Evolutionary conservation across 2,329 filamentous ascomycete species (phyloP), one percentile per base, ranked within the genome.

Genomic region (Fusarium falciforme): DNA sequence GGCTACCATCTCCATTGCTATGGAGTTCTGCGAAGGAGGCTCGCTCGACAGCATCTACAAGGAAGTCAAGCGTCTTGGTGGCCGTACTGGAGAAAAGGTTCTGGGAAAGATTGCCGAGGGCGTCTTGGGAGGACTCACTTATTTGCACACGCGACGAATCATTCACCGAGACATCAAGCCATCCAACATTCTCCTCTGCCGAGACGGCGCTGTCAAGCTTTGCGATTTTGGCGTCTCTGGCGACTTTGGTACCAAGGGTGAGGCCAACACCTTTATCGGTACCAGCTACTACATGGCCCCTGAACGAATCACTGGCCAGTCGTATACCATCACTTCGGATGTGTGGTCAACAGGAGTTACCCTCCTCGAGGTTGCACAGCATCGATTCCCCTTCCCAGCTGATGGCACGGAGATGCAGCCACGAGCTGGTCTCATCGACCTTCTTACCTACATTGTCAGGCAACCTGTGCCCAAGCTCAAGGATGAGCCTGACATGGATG

Each of bases 221-320:
- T 99, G 96, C 85, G 96, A 99, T 85, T 99, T 99, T 82, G 96
- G 96, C 77, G 96, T 99, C 57, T 97, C 94, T 68, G 96, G 96
- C 75, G 96, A 98, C 83, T 98, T 98, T 80, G 97, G 96, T 74
- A 99, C 96, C 59, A 98, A 99, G 83, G 96, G 96, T 63, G 96
- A 98, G 82, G 96, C 96, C 74, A 98, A 98, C 82, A 99, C 96
- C 0, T 99, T 99, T 80, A 99, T 99, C 80, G 96, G 96, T 73
- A 99, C 96, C 14, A 97, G 94, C 70, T 99, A 98, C 82, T 99
- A 99, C 87, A 99, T 99, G 96, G 96, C 96, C 5, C 96, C 96
- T 0, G 96, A 99, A 83, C 93, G 96, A 61, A 99, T 99, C 82
- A 98, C 96, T 2, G 96, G 96, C 67, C 94, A 98, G 85, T 96